phyloP scores from a whole-genome alignment of 2,329 filamentous ascomycete species.

The Gaeumannomyces tritici region DNA sequence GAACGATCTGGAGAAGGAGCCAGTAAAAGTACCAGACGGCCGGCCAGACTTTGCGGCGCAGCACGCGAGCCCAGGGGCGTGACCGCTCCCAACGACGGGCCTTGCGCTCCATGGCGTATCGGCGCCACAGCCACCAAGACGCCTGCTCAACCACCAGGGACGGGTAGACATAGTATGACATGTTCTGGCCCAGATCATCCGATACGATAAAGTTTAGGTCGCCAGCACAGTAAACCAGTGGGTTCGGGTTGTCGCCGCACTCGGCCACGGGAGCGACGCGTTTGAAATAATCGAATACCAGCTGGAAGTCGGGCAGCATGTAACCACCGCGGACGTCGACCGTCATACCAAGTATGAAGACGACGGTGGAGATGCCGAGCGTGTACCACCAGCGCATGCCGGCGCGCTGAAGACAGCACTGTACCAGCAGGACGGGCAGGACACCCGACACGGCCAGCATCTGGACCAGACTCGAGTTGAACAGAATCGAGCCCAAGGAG shows the following conservation, averaged over 20 bases:
- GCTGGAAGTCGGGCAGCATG: constrained; percentile 9
- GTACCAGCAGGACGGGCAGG: constrained; percentile 12
- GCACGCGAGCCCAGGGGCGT: background rate
- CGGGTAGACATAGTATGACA: constrained; percentile 3
- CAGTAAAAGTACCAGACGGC: background rate
- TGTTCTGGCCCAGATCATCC: constrained; percentile 2
- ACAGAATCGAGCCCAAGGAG: constrained; percentile 11
- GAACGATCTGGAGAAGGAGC: constrained; percentile 2
- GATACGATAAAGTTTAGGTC: background rate
- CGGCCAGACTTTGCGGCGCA: background rate
- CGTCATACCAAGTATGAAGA: constrained; percentile 8
- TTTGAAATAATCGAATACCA: constrained; percentile 9
- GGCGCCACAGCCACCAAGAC: background rate
- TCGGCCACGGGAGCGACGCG: constrained; percentile 6
- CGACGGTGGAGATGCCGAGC: constrained; percentile 7
- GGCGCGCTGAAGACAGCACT: constrained; percentile 12
- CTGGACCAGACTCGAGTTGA: constrained; percentile 11
- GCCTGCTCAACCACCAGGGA: constrained; percentile 1
- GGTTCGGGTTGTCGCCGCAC: constrained; percentile 13
- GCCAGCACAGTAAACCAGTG: constrained; percentile 7
- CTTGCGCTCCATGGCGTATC: constrained; percentile 3
- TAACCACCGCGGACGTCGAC: constrained; percentile 7
- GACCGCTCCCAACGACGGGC: background rate
- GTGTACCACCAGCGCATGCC: constrained; percentile 16
- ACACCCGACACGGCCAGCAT: constrained; percentile 8